Evolutionary conservation across 352 stramenopile genomes (phyloP).

Genomic region (Pythium grandisporangium): DNA sequence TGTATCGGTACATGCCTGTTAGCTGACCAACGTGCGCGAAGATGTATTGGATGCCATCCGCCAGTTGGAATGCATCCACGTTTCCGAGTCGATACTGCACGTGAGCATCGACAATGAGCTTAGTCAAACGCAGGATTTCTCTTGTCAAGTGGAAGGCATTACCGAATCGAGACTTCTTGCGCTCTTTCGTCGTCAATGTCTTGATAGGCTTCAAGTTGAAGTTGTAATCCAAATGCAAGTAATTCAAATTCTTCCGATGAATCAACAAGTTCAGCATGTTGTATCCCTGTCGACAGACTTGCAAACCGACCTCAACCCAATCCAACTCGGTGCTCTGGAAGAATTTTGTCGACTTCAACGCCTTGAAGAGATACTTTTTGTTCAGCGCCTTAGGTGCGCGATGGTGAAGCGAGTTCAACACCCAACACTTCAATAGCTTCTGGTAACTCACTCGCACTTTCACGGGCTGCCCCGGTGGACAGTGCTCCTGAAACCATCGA

Average conservation of each 20-base stretch:
- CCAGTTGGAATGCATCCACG: slow-evolving; percentile 99
- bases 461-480: slow-evolving; percentile 95
- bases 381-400: slow-evolving; percentile 91
- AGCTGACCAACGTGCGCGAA: slow-evolving; percentile 99
- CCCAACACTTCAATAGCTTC: slow-evolving; percentile 99
- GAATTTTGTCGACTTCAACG: slow-evolving; percentile 99
- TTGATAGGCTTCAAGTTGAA: slow-evolving; percentile 99
- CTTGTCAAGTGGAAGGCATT: slow-evolving; percentile 95
- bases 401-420: slow-evolving; percentile 97
- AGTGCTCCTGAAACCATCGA: slow-evolving; percentile 99
- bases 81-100: slow-evolving; percentile 99
- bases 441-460: slow-evolving; percentile 99
- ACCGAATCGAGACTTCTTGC: slow-evolving; percentile 98
- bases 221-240: slow-evolving; percentile 99
- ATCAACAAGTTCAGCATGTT: slow-evolving; percentile 99
- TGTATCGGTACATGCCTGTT: slow-evolving; percentile 99
- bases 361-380: slow-evolving; percentile 98
- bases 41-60: slow-evolving; percentile 98
- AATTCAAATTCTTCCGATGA: slow-evolving; percentile 99
- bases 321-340: slow-evolving; percentile 99
- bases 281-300: slow-evolving; percentile 98
- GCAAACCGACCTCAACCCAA: slow-evolving; percentile 98
- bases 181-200: slow-evolving; percentile 99
- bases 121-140: slow-evolving; percentile 99
- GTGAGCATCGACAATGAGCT: slow-evolving; percentile 99